These are phyloP conservation scores for Sporisorium reilianum DNA, from an alignment of 1,284 basidiomycete genomes.

Conservation along the genomic window DNA sequence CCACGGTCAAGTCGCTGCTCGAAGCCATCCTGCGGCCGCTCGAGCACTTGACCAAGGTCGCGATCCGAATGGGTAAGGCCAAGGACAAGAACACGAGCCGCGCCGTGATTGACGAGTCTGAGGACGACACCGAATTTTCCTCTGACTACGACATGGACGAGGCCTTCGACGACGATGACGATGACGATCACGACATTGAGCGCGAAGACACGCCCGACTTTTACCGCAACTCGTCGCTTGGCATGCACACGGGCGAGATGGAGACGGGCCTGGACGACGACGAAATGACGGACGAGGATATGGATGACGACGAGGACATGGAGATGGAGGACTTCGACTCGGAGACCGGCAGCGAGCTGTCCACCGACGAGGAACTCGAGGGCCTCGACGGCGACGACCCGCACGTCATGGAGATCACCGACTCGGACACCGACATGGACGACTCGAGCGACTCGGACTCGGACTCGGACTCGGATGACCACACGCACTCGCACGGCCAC, in stretches of 20 bases:
- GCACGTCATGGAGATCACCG: conserved; percentile 70
- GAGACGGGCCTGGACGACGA: conserved; percentile 73
- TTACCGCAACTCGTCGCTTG: conserved; percentile 95
- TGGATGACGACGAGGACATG: conserved; percentile 91
- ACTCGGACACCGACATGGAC: conserved; percentile 52
- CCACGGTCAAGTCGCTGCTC: conserved; percentile 86
- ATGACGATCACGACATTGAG: conserved; percentile 72
- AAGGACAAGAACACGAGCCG: conserved; percentile 36
- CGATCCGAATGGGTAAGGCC: conserved; percentile 94
- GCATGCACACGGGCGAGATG: conserved; percentile 79
- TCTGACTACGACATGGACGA: conserved; percentile 55
- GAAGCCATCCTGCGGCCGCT: conserved; percentile 87
- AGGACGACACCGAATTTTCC: conserved; percentile 40
- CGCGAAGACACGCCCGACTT: conserved; percentile 90
- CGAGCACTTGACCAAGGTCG: conserved; percentile 92
- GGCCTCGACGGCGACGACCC: conserved; percentile 66
- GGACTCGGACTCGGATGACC: conserved; percentile 47
- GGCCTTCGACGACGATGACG: conserved; percentile 72
- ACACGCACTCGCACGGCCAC: conserved; percentile 49
- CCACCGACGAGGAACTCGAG: conserved; percentile 71
- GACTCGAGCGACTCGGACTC: conserved; percentile 42
- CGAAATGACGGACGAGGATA: conserved; percentile 87
- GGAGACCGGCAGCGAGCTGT: conserved; percentile 58
- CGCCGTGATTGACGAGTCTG: conserved; percentile 42
- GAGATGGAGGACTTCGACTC: conserved; percentile 79